These are phyloP conservation scores for Sophora flavescens DNA, from an alignment of 306 rosid genomes.

Conservation along the genomic window DNA sequence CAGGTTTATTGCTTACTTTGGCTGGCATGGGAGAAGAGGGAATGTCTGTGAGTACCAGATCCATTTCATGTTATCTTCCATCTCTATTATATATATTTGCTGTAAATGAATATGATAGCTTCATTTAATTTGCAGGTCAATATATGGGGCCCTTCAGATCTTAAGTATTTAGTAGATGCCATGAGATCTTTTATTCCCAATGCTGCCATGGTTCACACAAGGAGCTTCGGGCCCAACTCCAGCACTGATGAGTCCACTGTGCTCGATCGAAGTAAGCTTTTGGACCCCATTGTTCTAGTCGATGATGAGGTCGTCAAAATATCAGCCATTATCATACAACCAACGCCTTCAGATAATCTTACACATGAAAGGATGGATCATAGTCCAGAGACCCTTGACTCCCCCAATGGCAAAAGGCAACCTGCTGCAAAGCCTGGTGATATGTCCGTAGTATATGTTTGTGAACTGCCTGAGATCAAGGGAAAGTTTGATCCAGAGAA, in stretches of 20 bases:
- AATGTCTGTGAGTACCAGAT: conserved; percentile 73
- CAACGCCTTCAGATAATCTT: conserved; percentile 50
- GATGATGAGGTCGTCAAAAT: conserved; percentile 90
- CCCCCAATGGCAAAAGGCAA: conserved; percentile 45
- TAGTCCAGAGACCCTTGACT: conserved; percentile 44
- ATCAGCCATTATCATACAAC: conserved; percentile 78
- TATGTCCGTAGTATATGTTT: conserved; percentile 85
- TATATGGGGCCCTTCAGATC: conserved; percentile 91
- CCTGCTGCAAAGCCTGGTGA: conserved; percentile 73
- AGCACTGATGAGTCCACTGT: conserved; percentile 45
- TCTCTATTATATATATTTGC: conserved; percentile 19
- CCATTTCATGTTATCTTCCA: conserved; percentile 26
- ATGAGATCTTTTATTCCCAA: conserved; percentile 86
- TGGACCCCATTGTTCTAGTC: conserved; percentile 76
- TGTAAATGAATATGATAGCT: conserved; percentile 32
- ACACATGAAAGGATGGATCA: conserved; percentile 45
- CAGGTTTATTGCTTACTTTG: conserved; percentile 93
- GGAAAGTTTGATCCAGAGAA: conserved; percentile 85
- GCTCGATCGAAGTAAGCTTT: conserved; percentile 46
- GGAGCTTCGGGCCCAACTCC: conserved; percentile 74
- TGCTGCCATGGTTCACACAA: conserved; percentile 96
- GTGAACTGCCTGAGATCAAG: conserved; percentile 88
- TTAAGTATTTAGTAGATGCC: conserved; percentile 85
- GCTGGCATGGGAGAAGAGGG: conserved; percentile 95
- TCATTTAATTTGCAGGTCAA: conserved; percentile 67